Evolutionary conservation across 2,329 filamentous ascomycete species (phyloP).

Genomic region (Botrytis fragariae): DNA sequence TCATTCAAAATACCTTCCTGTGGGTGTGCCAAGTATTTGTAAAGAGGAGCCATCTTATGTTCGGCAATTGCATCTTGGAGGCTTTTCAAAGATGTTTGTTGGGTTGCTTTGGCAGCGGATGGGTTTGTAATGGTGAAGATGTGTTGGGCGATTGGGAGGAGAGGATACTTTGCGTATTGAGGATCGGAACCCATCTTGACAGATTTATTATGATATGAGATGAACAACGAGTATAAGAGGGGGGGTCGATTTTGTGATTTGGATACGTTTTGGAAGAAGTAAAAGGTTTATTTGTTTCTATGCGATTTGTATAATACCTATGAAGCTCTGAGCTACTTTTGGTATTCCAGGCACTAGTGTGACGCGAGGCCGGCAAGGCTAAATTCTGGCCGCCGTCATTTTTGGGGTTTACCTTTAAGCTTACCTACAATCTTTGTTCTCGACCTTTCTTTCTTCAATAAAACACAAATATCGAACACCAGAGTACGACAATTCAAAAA

Average conservation of each 20-base stretch:
- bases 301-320: slow-evolving; percentile 22
- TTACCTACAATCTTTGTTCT: slow-evolving; percentile 16
- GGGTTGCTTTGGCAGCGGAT: slow-evolving; percentile 62
- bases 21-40: slow-evolving; percentile 80
- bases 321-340: slow-evolving; percentile 25
- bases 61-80: slow-evolving; percentile 80
- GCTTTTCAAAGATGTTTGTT: slow-evolving; percentile 69
- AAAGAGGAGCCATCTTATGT: slow-evolving; percentile 85
- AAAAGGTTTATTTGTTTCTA: slow-evolving; percentile 19
- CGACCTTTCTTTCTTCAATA: not conserved
- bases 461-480: not conserved
- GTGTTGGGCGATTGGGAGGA: slow-evolving; percentile 78
- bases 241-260: not conserved
- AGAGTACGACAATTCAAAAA: not conserved
- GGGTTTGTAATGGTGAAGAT: slow-evolving; percentile 85
- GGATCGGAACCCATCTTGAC: slow-evolving; percentile 72
- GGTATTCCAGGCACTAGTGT: slow-evolving; percentile 33
- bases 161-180: slow-evolving; percentile 81
- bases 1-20: slow-evolving; percentile 59
- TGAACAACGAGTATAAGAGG: not conserved
- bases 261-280: not conserved
- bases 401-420: not conserved
- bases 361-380: slow-evolving; percentile 30
- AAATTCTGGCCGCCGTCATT: slow-evolving; percentile 16
- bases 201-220: not conserved